Conservation (phyloP, 1,284 basidiomycete species). For the Cutaneotrichosporon curvatum region DNA sequence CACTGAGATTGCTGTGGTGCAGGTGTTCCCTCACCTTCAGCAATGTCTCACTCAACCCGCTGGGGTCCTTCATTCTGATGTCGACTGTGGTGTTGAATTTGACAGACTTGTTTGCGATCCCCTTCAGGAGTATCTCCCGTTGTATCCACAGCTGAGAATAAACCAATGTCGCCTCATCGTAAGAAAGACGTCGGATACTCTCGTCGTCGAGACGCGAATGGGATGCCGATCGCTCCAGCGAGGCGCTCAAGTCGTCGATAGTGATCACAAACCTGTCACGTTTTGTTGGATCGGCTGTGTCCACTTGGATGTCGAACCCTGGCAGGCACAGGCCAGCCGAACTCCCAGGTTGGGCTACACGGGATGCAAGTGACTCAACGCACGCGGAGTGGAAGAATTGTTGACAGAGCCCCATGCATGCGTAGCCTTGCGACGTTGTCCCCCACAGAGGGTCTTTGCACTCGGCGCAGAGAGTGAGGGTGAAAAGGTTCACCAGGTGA, state of each 20-base stretch:
- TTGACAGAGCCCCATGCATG: slow-evolving; percentile 56
- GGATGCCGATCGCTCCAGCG: slow-evolving; percentile 54
- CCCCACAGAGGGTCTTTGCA: slow-evolving; percentile 70
- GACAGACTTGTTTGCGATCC: slow-evolving; percentile 57
- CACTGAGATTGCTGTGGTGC: no score
- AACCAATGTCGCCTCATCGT: slow-evolving; percentile 63
- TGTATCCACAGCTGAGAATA: slow-evolving; percentile 59
- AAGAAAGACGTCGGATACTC: slow-evolving; percentile 50
- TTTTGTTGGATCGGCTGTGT: slow-evolving; percentile 12
- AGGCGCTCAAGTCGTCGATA: slow-evolving; percentile 50
- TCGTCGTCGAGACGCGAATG: slow-evolving; percentile 23
- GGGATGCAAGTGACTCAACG: slow-evolving; percentile 25
- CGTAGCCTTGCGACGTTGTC: slow-evolving; percentile 55
- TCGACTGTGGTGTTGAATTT: slow-evolving; percentile 37
- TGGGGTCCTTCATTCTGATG: slow-evolving; percentile 48
- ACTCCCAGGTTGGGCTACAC: slow-evolving; percentile 18
- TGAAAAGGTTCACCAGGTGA: slow-evolving; percentile 58
- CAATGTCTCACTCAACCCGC: slow-evolving; percentile 57
- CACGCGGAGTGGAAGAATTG: slow-evolving; percentile 59
- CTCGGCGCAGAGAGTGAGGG: slow-evolving; percentile 58
- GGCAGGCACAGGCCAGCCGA: slow-evolving; percentile 45
- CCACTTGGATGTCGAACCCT: slow-evolving; percentile 37
- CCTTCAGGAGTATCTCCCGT: slow-evolving; percentile 58
- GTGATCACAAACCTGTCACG: slow-evolving; percentile 53
- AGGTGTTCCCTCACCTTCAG: no score